phyloP scores from a whole-genome alignment of 345 rosid genomes.

The Jatropha curcas region DNA sequence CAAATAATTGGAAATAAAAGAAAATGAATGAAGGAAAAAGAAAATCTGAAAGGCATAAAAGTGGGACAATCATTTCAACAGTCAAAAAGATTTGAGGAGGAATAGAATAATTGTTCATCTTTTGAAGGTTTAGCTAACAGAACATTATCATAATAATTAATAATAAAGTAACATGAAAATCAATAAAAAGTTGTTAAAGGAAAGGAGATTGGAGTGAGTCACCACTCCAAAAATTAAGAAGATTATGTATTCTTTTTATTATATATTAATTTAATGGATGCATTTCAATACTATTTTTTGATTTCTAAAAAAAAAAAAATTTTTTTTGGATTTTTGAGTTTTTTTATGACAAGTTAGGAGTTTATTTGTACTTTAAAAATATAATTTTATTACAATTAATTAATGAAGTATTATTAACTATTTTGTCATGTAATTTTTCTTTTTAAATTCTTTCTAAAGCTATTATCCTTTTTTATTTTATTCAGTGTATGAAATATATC shows the following conservation, averaged over 20 bases:
- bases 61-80: constrained; percentile 24
- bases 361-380: neutral
- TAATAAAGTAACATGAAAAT: constrained; percentile 20
- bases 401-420: neutral
- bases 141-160: constrained; percentile 14
- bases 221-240: constrained; percentile 4
- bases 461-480: too few relatives aligned
- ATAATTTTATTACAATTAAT: neutral
- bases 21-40: neutral
- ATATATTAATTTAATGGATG: neutral
- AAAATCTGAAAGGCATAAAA: constrained; percentile 10
- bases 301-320: too few relatives aligned
- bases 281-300: neutral
- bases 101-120: constrained; percentile 20
- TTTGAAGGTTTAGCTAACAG: constrained; percentile 11
- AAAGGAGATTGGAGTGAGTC: constrained; percentile 23
- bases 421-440: too few relatives aligned
- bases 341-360: neutral
- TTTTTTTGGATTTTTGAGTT: constrained; percentile 17
- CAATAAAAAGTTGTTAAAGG: constrained; percentile 16
- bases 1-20: neutral
- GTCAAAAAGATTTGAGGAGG: constrained; percentile 28
- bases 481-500: too few relatives aligned
- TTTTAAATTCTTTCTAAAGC: too few relatives aligned
- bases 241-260: neutral